phyloP scores from a whole-genome alignment of 2,329 filamentous ascomycete species.

The Hymenoscyphus repandus region DNA sequence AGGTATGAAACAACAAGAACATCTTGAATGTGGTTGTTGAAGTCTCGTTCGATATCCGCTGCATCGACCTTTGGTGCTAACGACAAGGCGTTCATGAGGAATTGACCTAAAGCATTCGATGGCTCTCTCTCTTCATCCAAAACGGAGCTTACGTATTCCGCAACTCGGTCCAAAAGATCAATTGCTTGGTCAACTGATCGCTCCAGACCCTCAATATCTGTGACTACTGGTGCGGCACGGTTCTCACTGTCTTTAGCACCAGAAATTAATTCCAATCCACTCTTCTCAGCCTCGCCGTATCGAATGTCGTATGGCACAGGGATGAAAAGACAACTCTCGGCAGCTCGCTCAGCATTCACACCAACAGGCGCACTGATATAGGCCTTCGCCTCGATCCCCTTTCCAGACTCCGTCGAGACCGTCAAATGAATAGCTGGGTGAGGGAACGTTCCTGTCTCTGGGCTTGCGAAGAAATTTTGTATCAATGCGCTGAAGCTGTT shows the following conservation, averaged over 20 bases:
- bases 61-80: conserved; percentile 92
- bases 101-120: conserved; percentile 88
- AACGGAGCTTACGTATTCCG: conserved; percentile 86
- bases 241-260: conserved; percentile 75
- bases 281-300: conserved; percentile 75
- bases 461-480: conserved; percentile 98
- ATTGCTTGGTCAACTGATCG: conserved; percentile 82
- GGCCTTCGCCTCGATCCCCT: conserved; percentile 83
- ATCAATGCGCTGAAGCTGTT: conserved; percentile 98
- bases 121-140: conserved; percentile 89
- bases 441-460: conserved; percentile 94
- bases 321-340: conserved; percentile 95
- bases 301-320: conserved; percentile 93
- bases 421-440: conserved; percentile 98
- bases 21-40: conserved; percentile 99
- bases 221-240: conserved; percentile 66
- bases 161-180: conserved; percentile 83
- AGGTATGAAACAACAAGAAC: conserved; percentile 97
- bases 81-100: conserved; percentile 87
- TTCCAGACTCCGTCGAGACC: conserved; percentile 81
- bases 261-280: conserved; percentile 76
- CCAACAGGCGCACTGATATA: conserved; percentile 96
- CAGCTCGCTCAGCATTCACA: conserved; percentile 88
- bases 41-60: conserved; percentile 88
- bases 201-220: conserved; percentile 86